Base-by-base conservation (phyloP, 2,329 filamentous ascomycete species). In the Fusarium tricinctum region DNA sequence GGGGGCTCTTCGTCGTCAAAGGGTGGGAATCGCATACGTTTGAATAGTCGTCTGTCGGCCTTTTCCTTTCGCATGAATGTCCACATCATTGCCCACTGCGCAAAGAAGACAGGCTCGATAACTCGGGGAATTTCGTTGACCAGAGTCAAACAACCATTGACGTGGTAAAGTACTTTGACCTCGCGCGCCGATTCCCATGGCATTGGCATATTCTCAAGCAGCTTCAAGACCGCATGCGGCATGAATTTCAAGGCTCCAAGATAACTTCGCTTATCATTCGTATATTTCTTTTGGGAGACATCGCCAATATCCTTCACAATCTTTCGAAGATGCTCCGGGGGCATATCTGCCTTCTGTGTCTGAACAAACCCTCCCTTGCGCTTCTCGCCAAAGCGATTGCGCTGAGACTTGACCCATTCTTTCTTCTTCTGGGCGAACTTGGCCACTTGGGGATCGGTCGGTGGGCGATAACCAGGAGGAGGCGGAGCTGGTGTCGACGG, bases 31-130 rank as follows among this genome's bases (percentile, higher is more conserved):
- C 97, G 90, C 96, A 99, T 99, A 69, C 96, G 90, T 84, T 99
- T 99, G 86, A 99, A 99, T 73, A 98, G 89, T 76, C 95, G 85
- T 79, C 96, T 86, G 76, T 99, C 96, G 76, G 94, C 96, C 85
- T 99, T 99, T 78, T 99, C 96, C 74, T 97, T 92, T 74, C 96
- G 90, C 96, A 99, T 99, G 44, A 92, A 93, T 26, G 97, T 91
- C 96, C 96, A 99, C 96, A 99, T 99, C 55, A 95, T 97, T 14
- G 96, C 96, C 96, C 96, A 99, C 79, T 99, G 96, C 58, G 96
- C 96, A 78, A 97, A 94, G 80, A 97, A 99, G 6, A 99, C 92
- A 0, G 96, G 96, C 78, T 98, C 96, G 75, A 99, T 98, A 56
- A 99, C 97, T 74, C 97, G 89, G 15, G 97, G 96, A 8, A 91